Base-by-base conservation (phyloP, 257 asterid genomes). In the Cynanchum wilfordii region DNA sequence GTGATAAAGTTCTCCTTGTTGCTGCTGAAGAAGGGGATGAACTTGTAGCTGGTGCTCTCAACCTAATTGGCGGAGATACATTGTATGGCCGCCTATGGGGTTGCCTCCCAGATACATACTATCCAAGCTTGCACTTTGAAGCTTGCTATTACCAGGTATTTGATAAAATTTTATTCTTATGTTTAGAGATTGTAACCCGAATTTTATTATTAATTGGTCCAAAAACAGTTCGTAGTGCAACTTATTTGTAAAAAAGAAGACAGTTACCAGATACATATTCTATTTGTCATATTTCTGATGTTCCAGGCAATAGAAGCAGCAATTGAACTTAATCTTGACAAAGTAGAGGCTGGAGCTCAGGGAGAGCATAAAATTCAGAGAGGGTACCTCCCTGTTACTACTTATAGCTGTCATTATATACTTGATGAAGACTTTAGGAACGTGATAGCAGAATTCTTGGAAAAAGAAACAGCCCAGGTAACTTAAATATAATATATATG, bases 351-450 rank as follows among this genome's bases (percentile, higher is more conserved):
- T 29, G 99, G 99, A 70, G 99, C 99, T 47, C 99, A 94, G 78
- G 99, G 99, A 7, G 99, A 94, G 81, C 99, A 94, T 76, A 94
- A 94, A 82, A 91, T 94, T 73, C 98, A 91, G 82, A 83, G 99
- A 82, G 99, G 99, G 10, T 94, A 95, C 79, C 77, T 91, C 85
- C 99, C 99, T 0, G 97, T 83, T 51, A 68, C 86, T 22, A 94
- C 98, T 76, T 91, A 91, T 82, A 94, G 99, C 86, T 82, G 87
- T 59, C 99, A 91, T 84, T 91, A 86, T 77, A 87, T 91, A 68
- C 76, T 85, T 38, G 97, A 95, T 70, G 86, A 88, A 73, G 98
- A 67, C 47, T 95, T 95, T 85, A 86, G 87, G 76, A 76, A 79
- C 59, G 90, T 82, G 65, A 88, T 92, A 52, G 88, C 87, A 4